These are phyloP conservation scores for Wallacemonas sp. DNA, from an alignment of 208 protist species.

Conservation along the genomic window DNA sequence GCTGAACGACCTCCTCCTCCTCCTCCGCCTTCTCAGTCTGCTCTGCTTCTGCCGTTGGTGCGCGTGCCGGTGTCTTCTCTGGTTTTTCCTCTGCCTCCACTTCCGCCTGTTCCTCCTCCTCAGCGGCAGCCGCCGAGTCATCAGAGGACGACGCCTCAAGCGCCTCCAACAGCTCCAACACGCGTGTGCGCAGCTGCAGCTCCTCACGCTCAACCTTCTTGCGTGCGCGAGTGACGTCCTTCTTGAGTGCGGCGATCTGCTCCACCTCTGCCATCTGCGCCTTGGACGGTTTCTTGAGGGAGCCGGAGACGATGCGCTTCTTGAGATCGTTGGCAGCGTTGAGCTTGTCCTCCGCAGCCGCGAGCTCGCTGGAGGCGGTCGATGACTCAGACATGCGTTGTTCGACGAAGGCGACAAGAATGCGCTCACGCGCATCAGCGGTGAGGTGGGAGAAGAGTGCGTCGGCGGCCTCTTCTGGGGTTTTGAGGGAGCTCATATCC, in stretches of 20 bases:
- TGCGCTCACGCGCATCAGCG: constrained; percentile 13
- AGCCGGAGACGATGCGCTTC: constrained; percentile 30
- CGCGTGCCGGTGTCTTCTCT: no score
- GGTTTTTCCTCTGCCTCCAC: constrained; percentile 19
- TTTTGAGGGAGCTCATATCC: constrained; percentile 3
- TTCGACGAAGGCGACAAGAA: constrained; percentile 22
- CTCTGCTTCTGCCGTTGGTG: background rate
- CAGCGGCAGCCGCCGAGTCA: background rate
- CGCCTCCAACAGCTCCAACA: constrained; percentile 13
- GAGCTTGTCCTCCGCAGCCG: constrained; percentile 20
- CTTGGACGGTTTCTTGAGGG: constrained; percentile 33
- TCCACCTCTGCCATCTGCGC: constrained; percentile 32
- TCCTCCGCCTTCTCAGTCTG: background rate
- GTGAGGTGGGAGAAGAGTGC: constrained; percentile 7
- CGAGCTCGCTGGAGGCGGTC: constrained; percentile 11
- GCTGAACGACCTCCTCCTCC: constrained; percentile 13
- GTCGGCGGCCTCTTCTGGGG: constrained; percentile 15
- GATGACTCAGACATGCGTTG: constrained; percentile 3
- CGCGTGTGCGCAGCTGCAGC: constrained; percentile 5
- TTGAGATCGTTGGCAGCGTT: constrained; percentile 20
- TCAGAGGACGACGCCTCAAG: constrained; percentile 10
- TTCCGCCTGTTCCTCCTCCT: constrained; percentile 10
- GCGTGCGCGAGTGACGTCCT: constrained; percentile 19
- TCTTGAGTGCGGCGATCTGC: constrained; percentile 25
- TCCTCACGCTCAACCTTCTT: constrained; percentile 23